Percentiles rank a stretch among this genome's conserved stretches.
Conservation (phyloP, 208 protist species). For the Trypanosoma platydactyli region DNA sequence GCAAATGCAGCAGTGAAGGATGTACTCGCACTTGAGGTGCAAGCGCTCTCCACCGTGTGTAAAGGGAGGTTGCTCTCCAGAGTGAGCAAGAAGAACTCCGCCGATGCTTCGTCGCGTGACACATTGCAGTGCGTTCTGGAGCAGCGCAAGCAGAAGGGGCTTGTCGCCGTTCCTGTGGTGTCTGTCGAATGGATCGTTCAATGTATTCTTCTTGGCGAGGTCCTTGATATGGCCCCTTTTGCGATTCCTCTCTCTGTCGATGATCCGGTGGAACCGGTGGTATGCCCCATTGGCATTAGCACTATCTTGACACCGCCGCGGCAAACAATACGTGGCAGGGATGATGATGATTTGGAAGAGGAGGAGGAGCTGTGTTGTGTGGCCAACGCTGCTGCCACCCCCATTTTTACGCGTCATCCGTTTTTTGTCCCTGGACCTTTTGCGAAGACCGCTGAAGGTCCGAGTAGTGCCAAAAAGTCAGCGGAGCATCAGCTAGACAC, state of each 20-base stretch:
- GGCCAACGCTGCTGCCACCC: neutral
- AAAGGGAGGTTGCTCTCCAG: conserved; percentile 28
- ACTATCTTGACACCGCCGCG: neutral
- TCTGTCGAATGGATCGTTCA: conserved; percentile 65
- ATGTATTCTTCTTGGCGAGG: conserved; percentile 46
- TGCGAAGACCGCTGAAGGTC: conserved; percentile 29
- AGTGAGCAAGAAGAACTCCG: conserved; percentile 9
- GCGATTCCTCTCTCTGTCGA: conserved; percentile 21
- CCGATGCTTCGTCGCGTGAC: neutral
- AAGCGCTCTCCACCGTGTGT: conserved; percentile 42
- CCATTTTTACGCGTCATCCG: neutral
- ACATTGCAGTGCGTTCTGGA: neutral
- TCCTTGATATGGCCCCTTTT: conserved; percentile 36
- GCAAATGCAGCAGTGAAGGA: neutral
- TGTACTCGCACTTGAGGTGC: neutral
- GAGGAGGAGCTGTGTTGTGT: neutral
- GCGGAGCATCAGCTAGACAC: conserved; percentile 38
- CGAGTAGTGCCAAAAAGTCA: conserved; percentile 35
- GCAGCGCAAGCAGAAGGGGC: neutral
- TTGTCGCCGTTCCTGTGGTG: conserved; percentile 33
- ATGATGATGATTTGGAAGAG: neutral
- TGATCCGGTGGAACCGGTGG: neutral
- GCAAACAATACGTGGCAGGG: conserved; percentile 2
- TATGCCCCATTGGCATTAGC: too few relatives aligned
- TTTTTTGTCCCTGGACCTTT: conserved; percentile 5